Conservation (phyloP, 352 stramenopile genomes). For the Phytophthora podocarpi region DNA sequence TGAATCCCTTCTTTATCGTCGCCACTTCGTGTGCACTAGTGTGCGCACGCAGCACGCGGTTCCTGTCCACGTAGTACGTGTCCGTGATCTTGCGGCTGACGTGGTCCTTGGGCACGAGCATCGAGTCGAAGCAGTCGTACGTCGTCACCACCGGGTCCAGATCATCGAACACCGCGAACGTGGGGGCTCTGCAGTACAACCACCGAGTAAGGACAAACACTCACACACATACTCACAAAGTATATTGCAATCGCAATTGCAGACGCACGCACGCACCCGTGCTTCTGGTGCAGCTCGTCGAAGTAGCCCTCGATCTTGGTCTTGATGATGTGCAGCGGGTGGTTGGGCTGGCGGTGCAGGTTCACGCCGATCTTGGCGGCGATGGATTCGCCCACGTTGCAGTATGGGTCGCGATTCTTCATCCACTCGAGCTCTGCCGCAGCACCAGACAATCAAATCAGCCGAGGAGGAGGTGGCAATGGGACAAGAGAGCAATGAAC, state of each 20-base stretch:
- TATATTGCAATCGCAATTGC: not conserved
- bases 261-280: constrained; percentile 58
- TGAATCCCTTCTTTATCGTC: constrained; percentile 86
- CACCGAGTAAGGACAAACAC: too few species aligned
- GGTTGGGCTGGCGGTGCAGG: constrained; percentile 82
- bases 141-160: constrained; percentile 87
- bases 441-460: not conserved
- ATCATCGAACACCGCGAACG: constrained; percentile 87
- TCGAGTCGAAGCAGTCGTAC: constrained; percentile 91
- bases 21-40: constrained; percentile 95
- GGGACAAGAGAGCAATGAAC: not conserved
- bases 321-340: constrained; percentile 94
- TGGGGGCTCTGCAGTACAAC: constrained; percentile 49
- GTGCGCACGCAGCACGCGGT: constrained; percentile 85
- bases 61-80: constrained; percentile 91
- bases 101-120: constrained; percentile 92
- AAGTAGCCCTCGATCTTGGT: constrained; percentile 93
- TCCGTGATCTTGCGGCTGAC: constrained; percentile 87
- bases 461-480: constrained; percentile 11
- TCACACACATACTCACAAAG: too few species aligned
- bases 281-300: constrained; percentile 61
- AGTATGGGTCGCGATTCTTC: constrained; percentile 80
- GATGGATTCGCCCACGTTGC: constrained; percentile 89
- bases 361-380: constrained; percentile 90
- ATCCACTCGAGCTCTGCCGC: constrained; percentile 73